Percentiles rank a stretch among this genome's conserved stretches.
Conservation (phyloP, 2,329 filamentous ascomycete species). For the Epichloe coenophiala region DNA sequence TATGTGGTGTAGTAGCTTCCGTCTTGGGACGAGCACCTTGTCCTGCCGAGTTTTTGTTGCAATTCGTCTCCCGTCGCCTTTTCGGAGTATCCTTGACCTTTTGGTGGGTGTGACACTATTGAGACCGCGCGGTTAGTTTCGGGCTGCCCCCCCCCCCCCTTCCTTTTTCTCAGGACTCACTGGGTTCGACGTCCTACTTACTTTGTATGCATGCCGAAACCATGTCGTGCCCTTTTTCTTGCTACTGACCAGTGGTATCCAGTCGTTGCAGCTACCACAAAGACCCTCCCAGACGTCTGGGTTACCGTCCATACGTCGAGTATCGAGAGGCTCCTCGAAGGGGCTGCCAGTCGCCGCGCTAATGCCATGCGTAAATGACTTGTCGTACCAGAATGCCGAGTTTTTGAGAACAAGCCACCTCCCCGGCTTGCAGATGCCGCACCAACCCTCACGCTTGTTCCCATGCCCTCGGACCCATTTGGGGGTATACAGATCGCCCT, state of each 20-base stretch:
- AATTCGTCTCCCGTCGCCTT: constrained; percentile 48
- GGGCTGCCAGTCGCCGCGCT: constrained; percentile 67
- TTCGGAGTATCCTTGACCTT: constrained; percentile 61
- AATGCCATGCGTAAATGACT: constrained; percentile 79
- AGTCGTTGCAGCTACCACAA: constrained; percentile 66
- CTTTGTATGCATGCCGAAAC: constrained; percentile 84
- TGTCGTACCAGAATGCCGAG: constrained; percentile 87
- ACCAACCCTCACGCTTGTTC: constrained; percentile 83
- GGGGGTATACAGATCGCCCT: constrained; percentile 72
- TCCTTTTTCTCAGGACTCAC: constrained; percentile 2
- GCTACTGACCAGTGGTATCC: constrained; percentile 69
- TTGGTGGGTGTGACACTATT: constrained; percentile 55
- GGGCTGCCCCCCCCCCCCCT: background rate
- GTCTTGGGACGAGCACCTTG: constrained; percentile 32
- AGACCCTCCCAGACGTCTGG: constrained; percentile 71
- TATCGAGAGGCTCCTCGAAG: constrained; percentile 66
- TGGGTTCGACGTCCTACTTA: constrained; percentile 21
- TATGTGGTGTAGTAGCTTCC: constrained; percentile 23
- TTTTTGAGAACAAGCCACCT: constrained; percentile 83
- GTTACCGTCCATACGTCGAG: constrained; percentile 64
- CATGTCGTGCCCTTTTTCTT: constrained; percentile 90
- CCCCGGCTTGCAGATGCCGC: constrained; percentile 74
- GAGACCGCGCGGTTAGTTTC: background rate
- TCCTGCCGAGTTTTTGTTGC: constrained; percentile 20
- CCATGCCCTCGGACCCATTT: constrained; percentile 75